phyloP scores from a whole-genome alignment of 2,329 filamentous ascomycete species.

The Neonectria coccinea region DNA sequence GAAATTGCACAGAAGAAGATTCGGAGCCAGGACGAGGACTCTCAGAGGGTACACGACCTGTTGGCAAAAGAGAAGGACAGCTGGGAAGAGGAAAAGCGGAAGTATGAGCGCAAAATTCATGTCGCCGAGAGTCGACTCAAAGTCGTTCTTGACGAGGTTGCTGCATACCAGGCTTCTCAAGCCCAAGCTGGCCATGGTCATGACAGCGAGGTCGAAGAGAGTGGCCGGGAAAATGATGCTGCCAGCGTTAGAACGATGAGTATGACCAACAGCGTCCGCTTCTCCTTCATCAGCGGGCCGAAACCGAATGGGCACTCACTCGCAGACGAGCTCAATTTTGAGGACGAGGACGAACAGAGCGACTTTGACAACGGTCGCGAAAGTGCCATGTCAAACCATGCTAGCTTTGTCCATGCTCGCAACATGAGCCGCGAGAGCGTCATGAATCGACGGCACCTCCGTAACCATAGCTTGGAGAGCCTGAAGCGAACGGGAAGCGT shows the following conservation, averaged over 20 bases:
- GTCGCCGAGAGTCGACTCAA: constrained; percentile 90
- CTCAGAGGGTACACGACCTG: constrained; percentile 78
- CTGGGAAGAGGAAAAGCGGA: constrained; percentile 87
- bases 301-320: constrained; percentile 79
- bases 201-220: constrained; percentile 72
- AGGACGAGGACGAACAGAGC: constrained; percentile 81
- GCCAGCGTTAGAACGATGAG: constrained; percentile 79
- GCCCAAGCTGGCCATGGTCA: constrained; percentile 52
- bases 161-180: constrained; percentile 72
- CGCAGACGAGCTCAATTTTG: constrained; percentile 91
- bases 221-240: constrained; percentile 74
- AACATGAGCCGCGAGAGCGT: constrained; percentile 70
- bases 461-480: constrained; percentile 71
- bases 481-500: constrained; percentile 67
- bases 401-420: constrained; percentile 60
- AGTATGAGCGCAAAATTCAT: constrained; percentile 85
- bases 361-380: constrained; percentile 75
- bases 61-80: constrained; percentile 87
- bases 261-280: constrained; percentile 77
- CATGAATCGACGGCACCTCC: constrained; percentile 60
- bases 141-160: constrained; percentile 85
- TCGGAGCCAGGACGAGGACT: constrained; percentile 84
- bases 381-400: constrained; percentile 65
- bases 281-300: constrained; percentile 74
- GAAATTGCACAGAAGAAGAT: constrained; percentile 83